Evolutionary conservation across 2,329 filamentous ascomycete species (phyloP).

Genomic region (Davidsoniella eucalypti): DNA sequence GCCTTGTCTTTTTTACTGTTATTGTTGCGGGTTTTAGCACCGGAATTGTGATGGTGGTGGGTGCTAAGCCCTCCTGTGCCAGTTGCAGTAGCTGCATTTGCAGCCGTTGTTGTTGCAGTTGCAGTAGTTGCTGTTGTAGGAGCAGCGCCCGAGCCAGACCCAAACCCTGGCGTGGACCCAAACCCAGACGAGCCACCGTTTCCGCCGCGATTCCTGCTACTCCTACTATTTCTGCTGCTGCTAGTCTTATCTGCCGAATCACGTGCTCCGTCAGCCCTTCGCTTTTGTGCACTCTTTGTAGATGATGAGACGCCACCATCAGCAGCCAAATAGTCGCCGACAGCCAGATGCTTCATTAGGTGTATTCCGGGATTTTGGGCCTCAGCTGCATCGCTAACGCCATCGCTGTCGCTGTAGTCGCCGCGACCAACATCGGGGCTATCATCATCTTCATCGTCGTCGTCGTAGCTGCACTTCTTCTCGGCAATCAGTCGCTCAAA

Average conservation of each 20-base stretch:
- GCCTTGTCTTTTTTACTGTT: constrained; percentile 1
- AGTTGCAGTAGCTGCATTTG: background rate
- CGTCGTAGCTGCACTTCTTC: constrained; percentile 28
- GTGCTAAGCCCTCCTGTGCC: no score
- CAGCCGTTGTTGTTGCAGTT: background rate
- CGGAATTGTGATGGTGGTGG: no score
- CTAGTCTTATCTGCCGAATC: constrained; percentile 1
- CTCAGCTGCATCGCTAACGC: background rate
- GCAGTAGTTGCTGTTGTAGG: background rate
- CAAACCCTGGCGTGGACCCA: background rate
- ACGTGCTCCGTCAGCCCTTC: constrained; percentile 11
- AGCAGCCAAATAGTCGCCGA: background rate
- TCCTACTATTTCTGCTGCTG: background rate
- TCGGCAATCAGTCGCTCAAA: constrained; percentile 34
- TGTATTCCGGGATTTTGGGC: background rate
- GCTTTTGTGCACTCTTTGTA: constrained; percentile 5
- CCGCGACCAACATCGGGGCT: background rate
- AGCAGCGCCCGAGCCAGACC: constrained; percentile 2
- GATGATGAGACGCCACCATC: background rate
- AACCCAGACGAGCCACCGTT: background rate
- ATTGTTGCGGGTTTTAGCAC: background rate
- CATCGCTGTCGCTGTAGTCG: background rate
- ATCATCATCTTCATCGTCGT: background rate
- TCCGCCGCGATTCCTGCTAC: no score
- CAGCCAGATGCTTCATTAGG: background rate